Evolutionary conservation across 2,329 filamentous ascomycete species (phyloP).

Genomic region (Trichoderma endophyticum): DNA sequence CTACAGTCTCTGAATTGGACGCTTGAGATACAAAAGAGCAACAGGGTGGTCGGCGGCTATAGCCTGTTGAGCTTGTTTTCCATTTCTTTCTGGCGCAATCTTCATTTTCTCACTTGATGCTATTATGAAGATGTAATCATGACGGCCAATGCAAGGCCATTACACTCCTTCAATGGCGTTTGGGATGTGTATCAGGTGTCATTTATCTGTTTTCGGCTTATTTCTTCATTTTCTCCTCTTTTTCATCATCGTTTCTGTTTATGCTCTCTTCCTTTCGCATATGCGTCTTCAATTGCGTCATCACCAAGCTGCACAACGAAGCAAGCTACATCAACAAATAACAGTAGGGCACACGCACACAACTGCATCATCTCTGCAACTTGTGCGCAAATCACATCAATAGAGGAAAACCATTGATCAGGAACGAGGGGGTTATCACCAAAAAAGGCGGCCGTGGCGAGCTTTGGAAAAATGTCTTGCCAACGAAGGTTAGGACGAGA

Average conservation of each 20-base stretch:
- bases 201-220: conserved; percentile 15
- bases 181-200: conserved; percentile 30
- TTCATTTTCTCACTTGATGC: conserved; percentile 18
- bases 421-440: not conserved
- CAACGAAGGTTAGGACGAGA: not conserved
- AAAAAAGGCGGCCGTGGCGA: conserved; percentile 19
- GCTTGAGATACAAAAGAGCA: not conserved
- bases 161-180: conserved; percentile 40
- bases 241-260: conserved; percentile 19
- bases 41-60: not conserved
- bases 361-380: not conserved
- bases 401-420: not conserved
- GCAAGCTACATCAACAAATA: conserved; percentile 9
- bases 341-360: not conserved
- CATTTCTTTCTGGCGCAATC: not conserved
- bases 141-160: conserved; percentile 35
- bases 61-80: not conserved
- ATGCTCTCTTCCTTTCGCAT: not conserved
- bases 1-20: not conserved
- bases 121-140: conserved; percentile 38
- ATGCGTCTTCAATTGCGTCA: not conserved
- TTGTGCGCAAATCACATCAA: conserved; percentile 13
- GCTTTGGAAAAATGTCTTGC: conserved; percentile 18
- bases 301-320: conserved; percentile 10
- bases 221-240: not conserved